These are phyloP conservation scores for Davidsoniella neocaledoniae DNA, from an alignment of 2,329 filamentous ascomycete species.

Conservation along the genomic window DNA sequence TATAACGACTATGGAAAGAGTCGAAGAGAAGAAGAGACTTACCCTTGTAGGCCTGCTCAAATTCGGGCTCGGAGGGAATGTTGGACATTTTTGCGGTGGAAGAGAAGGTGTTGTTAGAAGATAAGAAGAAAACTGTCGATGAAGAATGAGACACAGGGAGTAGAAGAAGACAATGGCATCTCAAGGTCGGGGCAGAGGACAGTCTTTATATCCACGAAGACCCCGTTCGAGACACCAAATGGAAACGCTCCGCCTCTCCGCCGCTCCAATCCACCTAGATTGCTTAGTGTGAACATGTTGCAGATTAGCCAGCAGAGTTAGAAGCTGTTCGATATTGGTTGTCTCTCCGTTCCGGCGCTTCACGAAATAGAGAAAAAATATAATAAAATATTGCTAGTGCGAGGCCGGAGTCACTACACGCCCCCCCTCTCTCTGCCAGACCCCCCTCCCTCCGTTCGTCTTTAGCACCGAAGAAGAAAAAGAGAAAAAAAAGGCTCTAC, in stretches of 20 bases:
- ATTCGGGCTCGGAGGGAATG: slow-evolving; percentile 80
- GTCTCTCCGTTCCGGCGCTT: background rate
- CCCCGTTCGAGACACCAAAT: background rate
- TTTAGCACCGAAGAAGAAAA: background rate
- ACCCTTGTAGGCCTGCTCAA: slow-evolving; percentile 97
- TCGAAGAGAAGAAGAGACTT: slow-evolving; percentile 18
- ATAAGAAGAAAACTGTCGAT: background rate
- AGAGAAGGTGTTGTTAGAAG: background rate
- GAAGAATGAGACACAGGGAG: background rate
- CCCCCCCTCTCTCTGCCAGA: background rate
- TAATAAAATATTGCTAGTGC: background rate
- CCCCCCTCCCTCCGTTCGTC: background rate
- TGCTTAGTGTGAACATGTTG: background rate
- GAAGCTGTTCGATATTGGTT: background rate
- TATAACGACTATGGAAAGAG: background rate
- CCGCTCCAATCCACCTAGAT: background rate
- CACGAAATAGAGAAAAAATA: background rate
- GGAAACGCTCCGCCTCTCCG: background rate
- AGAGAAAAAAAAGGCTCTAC: background rate
- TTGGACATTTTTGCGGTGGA: slow-evolving; percentile 49
- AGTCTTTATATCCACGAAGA: slow-evolving; percentile 8
- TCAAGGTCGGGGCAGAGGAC: background rate
- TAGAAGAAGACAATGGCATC: background rate
- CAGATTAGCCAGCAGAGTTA: background rate
- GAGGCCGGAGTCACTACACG: slow-evolving; percentile 5